Base-by-base conservation (phyloP, 2,329 filamentous ascomycete species). In the Fusarium piperis region DNA sequence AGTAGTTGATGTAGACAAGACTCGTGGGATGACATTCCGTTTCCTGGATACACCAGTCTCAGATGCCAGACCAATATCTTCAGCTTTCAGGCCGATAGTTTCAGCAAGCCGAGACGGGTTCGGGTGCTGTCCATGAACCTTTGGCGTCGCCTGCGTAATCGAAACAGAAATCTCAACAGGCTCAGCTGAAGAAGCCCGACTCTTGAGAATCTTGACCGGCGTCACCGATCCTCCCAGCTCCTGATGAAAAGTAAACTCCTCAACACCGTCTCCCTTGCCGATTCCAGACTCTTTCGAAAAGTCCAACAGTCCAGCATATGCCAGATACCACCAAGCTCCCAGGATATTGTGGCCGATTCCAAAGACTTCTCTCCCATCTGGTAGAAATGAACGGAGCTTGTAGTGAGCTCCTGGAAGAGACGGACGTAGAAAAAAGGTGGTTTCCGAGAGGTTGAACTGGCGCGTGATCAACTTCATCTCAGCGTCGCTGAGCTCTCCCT, bases 381-480 rank as follows among this genome's bases (percentile, higher is more conserved):
- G 72, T 0, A 73, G 57, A 38, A 75, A 74, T 0, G 73, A 75
- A 7, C 68, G 72, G 26, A 75, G 55, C 2, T 58, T 53, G 46
- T 71, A 71, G 13, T 61, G 38, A 5, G 67, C 64, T 15, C 20
- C 26, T 16, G 35, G 13, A 2, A 20, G 16, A 10, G 30, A 51
- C 2, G 67, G 60, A 20, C 26, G 35, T 3, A 57, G 60, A 30
- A 75, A 65, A 59, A 75, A 75, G 9, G 71, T 74, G 12, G 73
- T 74, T 53, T 74, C 71, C 1, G 73, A 73, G 51, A 75, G 71
- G 41, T 75, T 75, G 59, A 75, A 74, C n/a, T 74, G 71, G 6
- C 73, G 71, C 3, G 71, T 58, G 20, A 75, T 69, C 32, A 74
- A 68, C 55, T 71, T 70, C 67, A 72, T 62, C 65, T 75, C 67